Evolutionary conservation across 2,329 filamentous ascomycete species (phyloP).

Genomic region (Onygenales sp.): DNA sequence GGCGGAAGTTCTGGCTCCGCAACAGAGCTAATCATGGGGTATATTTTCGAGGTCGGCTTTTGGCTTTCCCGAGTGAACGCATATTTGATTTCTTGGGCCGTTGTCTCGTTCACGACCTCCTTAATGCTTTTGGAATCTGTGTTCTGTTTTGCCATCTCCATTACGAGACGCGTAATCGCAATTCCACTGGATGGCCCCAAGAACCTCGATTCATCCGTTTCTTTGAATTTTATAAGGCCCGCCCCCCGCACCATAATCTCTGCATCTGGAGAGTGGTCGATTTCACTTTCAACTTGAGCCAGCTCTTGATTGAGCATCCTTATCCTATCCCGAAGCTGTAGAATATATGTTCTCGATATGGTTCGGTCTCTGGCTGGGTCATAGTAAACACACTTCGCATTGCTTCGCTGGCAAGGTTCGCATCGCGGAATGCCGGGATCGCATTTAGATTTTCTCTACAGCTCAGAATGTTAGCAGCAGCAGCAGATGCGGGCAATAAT

Average conservation of each 20-base stretch:
- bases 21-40: conserved; percentile 79
- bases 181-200: conserved; percentile 92
- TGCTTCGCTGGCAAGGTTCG: conserved; percentile 83
- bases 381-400: conserved; percentile 88
- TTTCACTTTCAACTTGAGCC: conserved; percentile 66
- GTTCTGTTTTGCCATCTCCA: conserved; percentile 93
- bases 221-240: conserved; percentile 73
- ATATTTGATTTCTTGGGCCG: conserved; percentile 58
- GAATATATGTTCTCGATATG: conserved; percentile 85
- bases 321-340: conserved; percentile 81
- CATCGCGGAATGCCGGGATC: conserved; percentile 88
- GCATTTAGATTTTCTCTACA: conserved; percentile 87
- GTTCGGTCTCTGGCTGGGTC: conserved; percentile 79
- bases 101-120: conserved; percentile 74
- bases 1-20: conserved; percentile 69
- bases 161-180: conserved; percentile 85
- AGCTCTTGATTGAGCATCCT: conserved; percentile 74
- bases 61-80: conserved; percentile 56
- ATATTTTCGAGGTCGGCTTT: conserved; percentile 67
- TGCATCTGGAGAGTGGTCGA: conserved; percentile 58
- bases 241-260: conserved; percentile 83
- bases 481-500: background rate
- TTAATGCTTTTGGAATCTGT: conserved; percentile 86
- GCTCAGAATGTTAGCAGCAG: background rate
- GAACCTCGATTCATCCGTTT: conserved; percentile 81